These are phyloP conservation scores for Salicornia ramosissima DNA, from an alignment of 148 eudicot species.

Conservation along the genomic window DNA sequence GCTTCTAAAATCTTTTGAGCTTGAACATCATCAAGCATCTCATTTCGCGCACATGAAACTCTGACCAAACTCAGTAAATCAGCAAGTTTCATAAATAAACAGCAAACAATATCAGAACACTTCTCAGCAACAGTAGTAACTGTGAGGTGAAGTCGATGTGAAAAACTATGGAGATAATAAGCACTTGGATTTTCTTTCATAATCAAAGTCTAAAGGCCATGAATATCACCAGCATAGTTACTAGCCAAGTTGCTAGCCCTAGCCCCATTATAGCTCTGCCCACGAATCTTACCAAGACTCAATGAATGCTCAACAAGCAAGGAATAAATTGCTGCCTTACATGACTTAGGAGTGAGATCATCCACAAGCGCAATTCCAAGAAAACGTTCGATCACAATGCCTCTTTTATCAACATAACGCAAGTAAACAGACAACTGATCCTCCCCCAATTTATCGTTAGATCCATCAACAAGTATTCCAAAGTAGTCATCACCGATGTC, in stretches of 20 bases:
- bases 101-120: background rate
- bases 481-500: conserved; percentile 10
- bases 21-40: background rate
- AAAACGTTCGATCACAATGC: conserved; percentile 3
- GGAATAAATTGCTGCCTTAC: conserved; percentile 8
- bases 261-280: conserved; percentile 24
- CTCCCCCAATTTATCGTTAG: conserved; percentile 1
- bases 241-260: conserved; percentile 15
- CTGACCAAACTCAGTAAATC: background rate
- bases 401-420: background rate
- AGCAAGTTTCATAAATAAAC: background rate
- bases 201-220: conserved; percentile 10
- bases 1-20: background rate
- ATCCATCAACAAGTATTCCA: conserved; percentile 14
- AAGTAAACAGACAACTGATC: conserved; percentile 14
- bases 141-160: background rate
- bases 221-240: background rate
- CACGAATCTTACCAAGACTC: conserved; percentile 3
- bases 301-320: conserved; percentile 8
- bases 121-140: background rate
- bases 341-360: background rate
- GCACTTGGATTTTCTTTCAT: background rate
- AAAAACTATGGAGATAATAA: background rate
- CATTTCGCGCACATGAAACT: background rate
- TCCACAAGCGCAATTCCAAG: conserved; percentile 15